Conservation (phyloP, 2,329 filamentous ascomycete genomes). For the Hypoxylon sp. region DNA sequence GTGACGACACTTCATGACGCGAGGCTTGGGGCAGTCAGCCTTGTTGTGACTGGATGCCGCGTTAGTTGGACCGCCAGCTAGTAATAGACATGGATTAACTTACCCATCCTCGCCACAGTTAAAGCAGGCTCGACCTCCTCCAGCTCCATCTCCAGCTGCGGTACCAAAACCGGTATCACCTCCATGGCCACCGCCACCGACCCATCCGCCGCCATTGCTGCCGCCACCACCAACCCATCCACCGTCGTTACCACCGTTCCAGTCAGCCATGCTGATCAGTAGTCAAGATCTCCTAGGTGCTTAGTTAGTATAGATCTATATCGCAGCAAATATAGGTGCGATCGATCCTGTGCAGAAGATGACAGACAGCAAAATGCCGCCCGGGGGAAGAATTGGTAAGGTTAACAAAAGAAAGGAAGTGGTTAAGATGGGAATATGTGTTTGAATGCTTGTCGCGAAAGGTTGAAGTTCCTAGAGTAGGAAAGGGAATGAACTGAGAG, state of each 20-base stretch:
- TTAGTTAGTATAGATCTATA: conserved; percentile 7
- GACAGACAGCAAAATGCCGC: not conserved
- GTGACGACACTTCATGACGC: conserved; percentile 54
- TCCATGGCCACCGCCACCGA: not conserved
- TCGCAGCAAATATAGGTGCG: not conserved
- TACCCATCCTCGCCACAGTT: conserved; percentile 66
- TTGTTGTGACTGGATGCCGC: conserved; percentile 63
- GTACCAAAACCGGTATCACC: not conserved
- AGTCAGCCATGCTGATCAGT: conserved; percentile 22
- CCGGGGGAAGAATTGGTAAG: not conserved
- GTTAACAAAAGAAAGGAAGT: not conserved
- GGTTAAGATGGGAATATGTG: no score
- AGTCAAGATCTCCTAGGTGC: conserved; percentile 1
- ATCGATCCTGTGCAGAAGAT: not conserved
- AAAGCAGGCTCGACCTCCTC: conserved; percentile 55
- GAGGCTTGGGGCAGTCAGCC: conserved; percentile 66
- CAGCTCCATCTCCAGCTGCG: conserved; percentile 32
- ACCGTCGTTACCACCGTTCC: conserved; percentile 1
- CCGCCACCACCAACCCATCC: not conserved
- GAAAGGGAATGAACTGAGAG: no score
- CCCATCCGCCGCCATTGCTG: not conserved
- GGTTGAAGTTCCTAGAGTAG: no score
- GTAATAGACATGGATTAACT: conserved; percentile 32
- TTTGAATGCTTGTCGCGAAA: no score
- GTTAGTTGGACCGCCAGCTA: conserved; percentile 30